Base-by-base conservation (phyloP, 768 basidiomycete species). In the Hypholoma fasciculare region DNA sequence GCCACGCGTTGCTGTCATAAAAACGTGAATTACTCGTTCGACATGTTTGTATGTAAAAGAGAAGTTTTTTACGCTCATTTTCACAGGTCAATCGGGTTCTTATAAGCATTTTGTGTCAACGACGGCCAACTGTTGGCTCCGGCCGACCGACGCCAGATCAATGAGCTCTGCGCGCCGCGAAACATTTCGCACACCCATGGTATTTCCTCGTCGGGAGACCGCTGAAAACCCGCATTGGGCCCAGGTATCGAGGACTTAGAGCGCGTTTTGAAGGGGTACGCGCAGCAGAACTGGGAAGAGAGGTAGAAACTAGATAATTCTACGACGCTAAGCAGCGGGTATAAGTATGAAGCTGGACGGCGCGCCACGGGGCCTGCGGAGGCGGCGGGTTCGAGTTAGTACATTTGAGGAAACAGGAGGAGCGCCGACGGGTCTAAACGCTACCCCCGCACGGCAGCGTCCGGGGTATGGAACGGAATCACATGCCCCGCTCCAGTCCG, bases 401-500 rank as follows among this genome's bases (percentile, higher is more conserved):
- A 49, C 42, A n/a, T 14, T 27, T 51, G 19, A 16, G 38, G 56
- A 30, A 57, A 57, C 34, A 36, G 39, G n/a, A 57, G 72, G 72
- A 66, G 68, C 61, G 68, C 73, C 73, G 72, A 68, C 71, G 73
- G 73, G 63, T 64, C 64, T 70, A 69, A 52, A 42, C 60, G 57
- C 49, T 54, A 53, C 34, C 50, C 52, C 58, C 60, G 59, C 58
- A 65, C 62, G 61, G 66, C 60, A 57, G 27, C 63, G 48, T 53
- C 59, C 63, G 61, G 62, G 58, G 62, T 66, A 66, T 64, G 67
- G 69, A 63, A 62, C 59, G 67, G 68, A 76, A 82, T 81, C 81
- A 82, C 80, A 81, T 82, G 81, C 65, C 59, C 70, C 63, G 60
- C 61, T 52, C 36, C 44, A n/a, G 40, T 42, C 40, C 40, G 40